Conservation (phyloP, 306 rosid species). For the Prinsepia uniflora region DNA sequence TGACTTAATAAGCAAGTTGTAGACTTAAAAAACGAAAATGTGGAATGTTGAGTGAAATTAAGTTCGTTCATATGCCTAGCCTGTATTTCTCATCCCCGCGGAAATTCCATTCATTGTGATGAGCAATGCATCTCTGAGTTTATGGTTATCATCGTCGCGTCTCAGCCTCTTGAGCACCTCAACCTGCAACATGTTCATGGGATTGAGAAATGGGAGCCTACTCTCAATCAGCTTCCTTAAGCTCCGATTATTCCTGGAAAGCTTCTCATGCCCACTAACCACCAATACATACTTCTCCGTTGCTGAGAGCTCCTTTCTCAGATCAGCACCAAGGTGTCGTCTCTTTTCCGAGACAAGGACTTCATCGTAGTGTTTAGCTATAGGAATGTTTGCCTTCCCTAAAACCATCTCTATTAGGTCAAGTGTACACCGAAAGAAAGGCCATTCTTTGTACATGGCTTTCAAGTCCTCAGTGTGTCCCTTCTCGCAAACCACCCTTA, state of each 20-base stretch:
- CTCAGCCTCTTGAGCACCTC: constrained; percentile 86
- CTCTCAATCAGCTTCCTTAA: constrained; percentile 87
- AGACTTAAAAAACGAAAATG: neutral
- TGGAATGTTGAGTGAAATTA: neutral
- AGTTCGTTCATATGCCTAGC: constrained; percentile 31
- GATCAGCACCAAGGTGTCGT: constrained; percentile 54
- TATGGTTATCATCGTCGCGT: constrained; percentile 59
- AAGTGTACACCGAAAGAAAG: constrained; percentile 77
- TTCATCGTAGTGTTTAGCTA: constrained; percentile 93
- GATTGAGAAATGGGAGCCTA: constrained; percentile 86
- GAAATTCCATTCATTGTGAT: constrained; percentile 92
- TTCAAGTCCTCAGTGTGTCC: constrained; percentile 75
- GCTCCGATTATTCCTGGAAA: constrained; percentile 68
- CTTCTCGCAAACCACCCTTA: constrained; percentile 69
- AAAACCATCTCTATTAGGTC: constrained; percentile 96
- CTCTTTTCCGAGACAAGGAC: constrained; percentile 72
- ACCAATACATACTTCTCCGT: constrained; percentile 67
- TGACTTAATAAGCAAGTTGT: neutral
- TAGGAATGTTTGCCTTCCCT: constrained; percentile 82
- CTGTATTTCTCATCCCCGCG: constrained; percentile 97
- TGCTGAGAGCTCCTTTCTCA: constrained; percentile 57
- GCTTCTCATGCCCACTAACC: constrained; percentile 79
- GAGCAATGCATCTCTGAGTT: constrained; percentile 84
- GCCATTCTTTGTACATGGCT: constrained; percentile 91
- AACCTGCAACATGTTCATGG: constrained; percentile 86